Percentiles rank a stretch among this genome's conserved stretches.
Conservation (phyloP, 331 rosid genomes). For the Erythrophleum ivorense region DNA sequence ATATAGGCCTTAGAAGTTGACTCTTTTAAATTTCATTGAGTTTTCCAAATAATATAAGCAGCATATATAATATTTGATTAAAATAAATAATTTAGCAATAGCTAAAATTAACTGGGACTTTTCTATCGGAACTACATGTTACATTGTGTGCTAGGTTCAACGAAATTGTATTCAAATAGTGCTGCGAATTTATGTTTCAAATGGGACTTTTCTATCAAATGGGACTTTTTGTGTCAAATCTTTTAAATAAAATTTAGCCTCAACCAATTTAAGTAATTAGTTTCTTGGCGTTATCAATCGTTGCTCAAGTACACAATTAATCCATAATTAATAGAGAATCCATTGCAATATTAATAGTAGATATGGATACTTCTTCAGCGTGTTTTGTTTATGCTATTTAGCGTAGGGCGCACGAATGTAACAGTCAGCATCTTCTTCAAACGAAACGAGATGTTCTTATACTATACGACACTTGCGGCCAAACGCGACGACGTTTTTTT, state of each 20-base stretch:
- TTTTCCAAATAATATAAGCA: background rate
- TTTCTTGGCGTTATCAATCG: background rate
- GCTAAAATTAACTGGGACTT: background rate
- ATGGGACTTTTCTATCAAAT: background rate
- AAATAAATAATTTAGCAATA: background rate
- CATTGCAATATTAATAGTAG: background rate
- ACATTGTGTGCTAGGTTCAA: background rate
- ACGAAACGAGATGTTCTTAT: background rate
- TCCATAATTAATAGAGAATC: background rate
- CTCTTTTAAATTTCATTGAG: background rate
- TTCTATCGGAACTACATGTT: too few relatives aligned
- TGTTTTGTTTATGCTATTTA: constrained; percentile 12
- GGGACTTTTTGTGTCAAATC: too few relatives aligned
- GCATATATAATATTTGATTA: background rate
- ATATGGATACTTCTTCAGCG: constrained; percentile 20
- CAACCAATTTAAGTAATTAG: background rate
- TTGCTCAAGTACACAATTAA: background rate
- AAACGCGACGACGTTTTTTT: background rate
- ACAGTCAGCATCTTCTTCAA: constrained; percentile 17
- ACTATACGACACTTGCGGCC: constrained; percentile 10
- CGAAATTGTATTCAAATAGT: constrained; percentile 14
- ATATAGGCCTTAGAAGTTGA: background rate
- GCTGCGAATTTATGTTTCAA: background rate
- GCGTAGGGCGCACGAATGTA: constrained; percentile 24
- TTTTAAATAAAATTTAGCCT: background rate